Percentiles rank a stretch among this genome's conserved stretches.
Evolutionary conservation across 805 yeast genomes (phyloP).

Genomic region (Metschnikowia baotianmanensis): DNA sequence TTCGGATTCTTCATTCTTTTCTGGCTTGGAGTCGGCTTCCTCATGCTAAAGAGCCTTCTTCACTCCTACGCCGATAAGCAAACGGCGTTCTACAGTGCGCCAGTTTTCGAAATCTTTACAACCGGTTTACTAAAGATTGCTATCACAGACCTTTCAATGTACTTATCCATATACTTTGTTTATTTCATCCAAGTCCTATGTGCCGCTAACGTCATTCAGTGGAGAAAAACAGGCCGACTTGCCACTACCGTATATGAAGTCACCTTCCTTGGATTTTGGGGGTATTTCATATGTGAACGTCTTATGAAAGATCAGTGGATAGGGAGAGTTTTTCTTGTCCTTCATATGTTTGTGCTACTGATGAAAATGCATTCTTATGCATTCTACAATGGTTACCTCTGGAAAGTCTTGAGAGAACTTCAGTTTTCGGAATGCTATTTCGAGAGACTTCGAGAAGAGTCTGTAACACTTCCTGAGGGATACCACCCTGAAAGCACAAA

Average conservation of each 20-base stretch:
- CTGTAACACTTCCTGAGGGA: constrained; percentile 33
- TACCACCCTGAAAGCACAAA: constrained; percentile 26
- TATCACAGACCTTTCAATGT: constrained; percentile 72
- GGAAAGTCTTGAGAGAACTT: constrained; percentile 60
- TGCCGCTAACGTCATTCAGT: constrained; percentile 43
- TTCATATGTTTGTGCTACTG: constrained; percentile 81
- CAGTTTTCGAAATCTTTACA: constrained; percentile 55
- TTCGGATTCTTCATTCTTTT: constrained; percentile 79
- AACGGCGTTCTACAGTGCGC: constrained; percentile 47
- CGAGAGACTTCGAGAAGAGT: constrained; percentile 5
- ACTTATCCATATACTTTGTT: constrained; percentile 60
- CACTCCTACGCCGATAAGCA: constrained; percentile 47
- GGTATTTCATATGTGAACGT: constrained; percentile 50
- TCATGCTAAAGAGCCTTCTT: constrained; percentile 51
- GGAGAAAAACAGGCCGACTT: constrained; percentile 67
- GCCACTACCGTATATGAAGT: constrained; percentile 58
- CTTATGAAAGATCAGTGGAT: constrained; percentile 76
- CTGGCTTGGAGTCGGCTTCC: constrained; percentile 66
- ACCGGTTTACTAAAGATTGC: constrained; percentile 68
- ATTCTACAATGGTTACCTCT: constrained; percentile 87
- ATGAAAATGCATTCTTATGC: constrained; percentile 97
- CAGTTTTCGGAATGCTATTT: constrained; percentile 45
- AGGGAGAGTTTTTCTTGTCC: constrained; percentile 76
- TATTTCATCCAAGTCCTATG: constrained; percentile 58
- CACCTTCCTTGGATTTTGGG: constrained; percentile 49